Evolutionary conservation across 192 early-diverging fungal genomes (phyloP).

Genomic region (Linnemannia hyalina): DNA sequence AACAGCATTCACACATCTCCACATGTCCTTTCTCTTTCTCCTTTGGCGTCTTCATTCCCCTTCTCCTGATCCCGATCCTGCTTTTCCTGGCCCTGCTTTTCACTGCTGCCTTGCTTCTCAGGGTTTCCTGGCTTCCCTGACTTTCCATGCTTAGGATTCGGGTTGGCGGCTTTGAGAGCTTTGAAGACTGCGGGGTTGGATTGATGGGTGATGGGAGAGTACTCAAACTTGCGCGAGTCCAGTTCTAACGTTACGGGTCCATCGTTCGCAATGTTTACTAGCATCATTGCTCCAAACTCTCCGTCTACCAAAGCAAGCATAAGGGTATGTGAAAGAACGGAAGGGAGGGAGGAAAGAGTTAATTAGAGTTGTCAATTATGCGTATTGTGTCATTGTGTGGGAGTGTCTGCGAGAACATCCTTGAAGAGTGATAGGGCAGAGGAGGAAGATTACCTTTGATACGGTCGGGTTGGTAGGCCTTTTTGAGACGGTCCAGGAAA

Average conservation of each 20-base stretch:
- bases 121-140: neutral
- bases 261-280: slow-evolving; percentile 90
- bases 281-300: slow-evolving; percentile 97
- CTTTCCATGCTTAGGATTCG: neutral
- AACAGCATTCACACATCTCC: neutral
- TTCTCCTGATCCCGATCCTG: neutral
- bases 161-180: slow-evolving; percentile 4
- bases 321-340: neutral
- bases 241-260: slow-evolving; percentile 70
- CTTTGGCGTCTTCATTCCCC: neutral
- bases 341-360: neutral
- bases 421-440: neutral
- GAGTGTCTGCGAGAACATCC: neutral
- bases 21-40: neutral
- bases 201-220: slow-evolving; percentile 37
- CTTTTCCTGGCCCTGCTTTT: neutral
- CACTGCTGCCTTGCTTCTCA: neutral
- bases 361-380: neutral
- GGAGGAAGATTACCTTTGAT: slow-evolving; percentile 73
- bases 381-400: neutral
- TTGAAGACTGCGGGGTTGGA: slow-evolving; percentile 12
- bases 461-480: slow-evolving; percentile 70
- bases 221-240: slow-evolving; percentile 69
- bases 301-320: slow-evolving; percentile 68
- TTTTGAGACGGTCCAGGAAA: slow-evolving; percentile 79